Base-by-base conservation (phyloP, 306 rosid genomes). In the Cercis canadensis region DNA sequence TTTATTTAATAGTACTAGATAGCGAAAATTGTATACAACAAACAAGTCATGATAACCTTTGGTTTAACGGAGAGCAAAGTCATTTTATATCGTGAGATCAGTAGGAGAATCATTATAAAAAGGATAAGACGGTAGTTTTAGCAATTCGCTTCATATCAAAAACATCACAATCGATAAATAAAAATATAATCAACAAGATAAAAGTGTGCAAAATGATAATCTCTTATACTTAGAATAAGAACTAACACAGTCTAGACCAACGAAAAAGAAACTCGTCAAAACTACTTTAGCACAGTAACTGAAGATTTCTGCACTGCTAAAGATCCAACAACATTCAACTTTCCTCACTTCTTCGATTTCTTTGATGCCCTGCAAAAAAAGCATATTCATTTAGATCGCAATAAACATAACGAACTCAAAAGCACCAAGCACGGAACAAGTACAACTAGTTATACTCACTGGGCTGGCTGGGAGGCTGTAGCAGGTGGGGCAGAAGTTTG, bases 341-440 rank as follows among this genome's bases (percentile, higher is more conserved):
- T 34, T 69, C 83, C 60, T 82, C 75, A 87, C 92, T 88, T 93
- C 81, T 88, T 93, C 31, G 92, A 61, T 67, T 89, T 89, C 85
- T 93, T 93, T 14, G 96, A 34, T 73, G 67, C 80, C 84, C 98
- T 93, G 97, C 83, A 69, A 11, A 33, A 40, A 39, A 15, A 55
- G 53, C 8, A 51, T 0, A 56, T 12, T 11, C 14, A 15, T 13
- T 69, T 54, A 65, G 70, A 46, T 14, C 11, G 17, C 47, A 47
- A 11, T 11, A 43, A 11, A 62, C 5, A 21, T 12, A 43, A 24
- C 3, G 29, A 0, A 9, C 8, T 21, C 0, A 29, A 44, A 53
- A 19, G 31, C 21, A 19, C 5, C 5, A 62, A 37, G 53, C 3
- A 24, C 4, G 11, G 5, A 9, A 17, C 29, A 60, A 5, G 43